Evolutionary conservation across 2,329 filamentous ascomycete genomes (phyloP).

Genomic region (Dactylonectria macrodidyma): DNA sequence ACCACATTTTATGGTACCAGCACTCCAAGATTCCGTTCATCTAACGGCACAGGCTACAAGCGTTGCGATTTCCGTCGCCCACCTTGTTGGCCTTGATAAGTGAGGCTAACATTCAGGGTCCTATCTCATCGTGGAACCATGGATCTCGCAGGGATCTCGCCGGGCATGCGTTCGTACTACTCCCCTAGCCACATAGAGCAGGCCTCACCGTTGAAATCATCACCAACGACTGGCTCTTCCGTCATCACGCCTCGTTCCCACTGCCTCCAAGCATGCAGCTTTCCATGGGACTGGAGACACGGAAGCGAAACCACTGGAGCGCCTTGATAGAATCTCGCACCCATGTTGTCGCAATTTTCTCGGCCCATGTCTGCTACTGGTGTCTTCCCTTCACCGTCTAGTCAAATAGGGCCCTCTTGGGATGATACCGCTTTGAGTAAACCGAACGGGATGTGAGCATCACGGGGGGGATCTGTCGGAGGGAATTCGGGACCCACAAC

Average conservation of each 20-base stretch:
- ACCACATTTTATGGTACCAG: constrained; percentile 30
- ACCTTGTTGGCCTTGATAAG: constrained; percentile 33
- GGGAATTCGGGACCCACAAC: constrained; percentile 33
- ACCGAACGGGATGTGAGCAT: constrained; percentile 18
- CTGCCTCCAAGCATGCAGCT: constrained; percentile 21
- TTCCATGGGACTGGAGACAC: constrained; percentile 41
- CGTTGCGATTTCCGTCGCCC: constrained; percentile 29
- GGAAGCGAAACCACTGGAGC: constrained; percentile 47
- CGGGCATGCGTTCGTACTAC: constrained; percentile 27
- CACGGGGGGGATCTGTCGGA: constrained; percentile 22
- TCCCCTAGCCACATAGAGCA: constrained; percentile 19
- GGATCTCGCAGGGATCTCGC: constrained; percentile 30
- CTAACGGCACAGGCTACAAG: neutral
- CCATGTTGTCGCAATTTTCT: constrained; percentile 45
- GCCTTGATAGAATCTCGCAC: constrained; percentile 50
- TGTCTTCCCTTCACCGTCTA: constrained; percentile 15
- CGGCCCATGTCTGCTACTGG: constrained; percentile 41
- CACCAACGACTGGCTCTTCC: constrained; percentile 31
- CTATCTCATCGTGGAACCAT: constrained; percentile 27
- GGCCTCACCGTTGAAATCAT: constrained; percentile 31
- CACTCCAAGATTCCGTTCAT: constrained; percentile 28
- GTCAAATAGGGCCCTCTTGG: constrained; percentile 31
- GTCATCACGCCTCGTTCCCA: constrained; percentile 31
- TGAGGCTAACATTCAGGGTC: constrained; percentile 24
- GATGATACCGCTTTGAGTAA: constrained; percentile 33